A percentile compares a stretch with the other conserved stretches of the same genome.
These are phyloP conservation scores for Limnanthes douglasii DNA, from an alignment of 345 rosid species.

Conservation along the genomic window DNA sequence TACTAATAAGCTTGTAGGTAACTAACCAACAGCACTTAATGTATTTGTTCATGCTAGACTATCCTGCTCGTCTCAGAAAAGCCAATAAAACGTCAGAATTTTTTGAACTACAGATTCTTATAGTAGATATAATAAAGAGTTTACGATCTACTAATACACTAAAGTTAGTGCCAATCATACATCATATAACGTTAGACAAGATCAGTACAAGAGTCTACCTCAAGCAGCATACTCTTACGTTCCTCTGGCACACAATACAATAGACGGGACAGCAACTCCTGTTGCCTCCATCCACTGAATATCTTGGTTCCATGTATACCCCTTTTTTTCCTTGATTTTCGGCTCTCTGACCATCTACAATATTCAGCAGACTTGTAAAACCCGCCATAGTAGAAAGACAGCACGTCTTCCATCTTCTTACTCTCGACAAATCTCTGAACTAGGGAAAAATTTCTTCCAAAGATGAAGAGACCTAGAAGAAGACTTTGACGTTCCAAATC, in stretches of 20 bases:
- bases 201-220: constrained; percentile 31
- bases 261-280: constrained; percentile 43
- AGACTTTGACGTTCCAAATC: constrained; percentile 28
- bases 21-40: too few relatives aligned
- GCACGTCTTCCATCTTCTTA: constrained; percentile 41
- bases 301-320: constrained; percentile 40
- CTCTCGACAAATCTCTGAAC: constrained; percentile 42
- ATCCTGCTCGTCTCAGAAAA: too few relatives aligned
- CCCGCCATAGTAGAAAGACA: constrained; percentile 54
- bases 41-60: too few relatives aligned
- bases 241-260: constrained; percentile 30
- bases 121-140: too few relatives aligned
- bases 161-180: too few relatives aligned
- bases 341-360: constrained; percentile 49
- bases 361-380: constrained; percentile 44
- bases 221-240: constrained; percentile 21
- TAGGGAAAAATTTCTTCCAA: constrained; percentile 46
- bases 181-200: too few relatives aligned
- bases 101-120: too few relatives aligned
- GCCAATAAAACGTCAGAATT: too few relatives aligned
- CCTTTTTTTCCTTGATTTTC: constrained; percentile 31
- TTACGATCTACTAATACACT: too few relatives aligned
- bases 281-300: constrained; percentile 60
- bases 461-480: constrained; percentile 59
- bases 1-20: too few relatives aligned